Conservation (phyloP, 768 basidiomycete species). For the Calvatia gigantea region DNA sequence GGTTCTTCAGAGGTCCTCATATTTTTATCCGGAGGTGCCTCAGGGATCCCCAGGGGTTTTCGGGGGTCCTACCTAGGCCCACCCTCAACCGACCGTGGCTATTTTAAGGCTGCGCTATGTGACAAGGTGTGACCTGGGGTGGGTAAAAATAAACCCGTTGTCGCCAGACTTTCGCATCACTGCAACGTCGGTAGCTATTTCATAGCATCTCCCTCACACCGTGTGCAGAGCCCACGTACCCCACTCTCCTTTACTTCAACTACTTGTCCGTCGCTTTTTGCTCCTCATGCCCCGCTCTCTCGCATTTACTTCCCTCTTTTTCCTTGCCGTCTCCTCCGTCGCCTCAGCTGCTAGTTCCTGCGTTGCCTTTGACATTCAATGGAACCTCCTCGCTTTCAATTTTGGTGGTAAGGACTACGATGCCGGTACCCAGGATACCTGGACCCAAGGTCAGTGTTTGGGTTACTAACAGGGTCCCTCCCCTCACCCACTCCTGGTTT, state of each 20-base stretch:
- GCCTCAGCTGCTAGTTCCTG: constrained; percentile 40
- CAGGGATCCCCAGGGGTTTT: no score
- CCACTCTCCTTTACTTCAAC: constrained; percentile 3
- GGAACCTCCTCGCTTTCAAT: constrained; percentile 87
- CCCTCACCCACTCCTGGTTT: neutral
- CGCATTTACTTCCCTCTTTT: constrained; percentile 16
- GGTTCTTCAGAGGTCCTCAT: no score
- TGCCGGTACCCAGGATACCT: constrained; percentile 67
- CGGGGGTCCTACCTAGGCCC: no score
- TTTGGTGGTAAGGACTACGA: constrained; percentile 82
- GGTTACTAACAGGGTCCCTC: constrained; percentile 10
- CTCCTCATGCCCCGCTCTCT: constrained; percentile 18
- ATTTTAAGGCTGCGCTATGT: no score
- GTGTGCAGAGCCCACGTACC: constrained; percentile 4
- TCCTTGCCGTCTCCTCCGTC: constrained; percentile 14
- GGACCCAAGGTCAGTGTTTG: constrained; percentile 48
- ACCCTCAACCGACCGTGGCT: no score
- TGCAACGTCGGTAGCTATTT: no score
- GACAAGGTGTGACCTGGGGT: no score
- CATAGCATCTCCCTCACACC: constrained; percentile 6
- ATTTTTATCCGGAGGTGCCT: no score
- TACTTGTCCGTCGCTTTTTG: neutral
- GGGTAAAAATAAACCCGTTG: neutral
- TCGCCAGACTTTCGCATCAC: neutral
- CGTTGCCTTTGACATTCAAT: constrained; percentile 72